Evolutionary conservation across 164 flowering plant species (phyloP), one percentile per base, ranked within the genome.

Genomic region (Taxillus chinensis): DNA sequence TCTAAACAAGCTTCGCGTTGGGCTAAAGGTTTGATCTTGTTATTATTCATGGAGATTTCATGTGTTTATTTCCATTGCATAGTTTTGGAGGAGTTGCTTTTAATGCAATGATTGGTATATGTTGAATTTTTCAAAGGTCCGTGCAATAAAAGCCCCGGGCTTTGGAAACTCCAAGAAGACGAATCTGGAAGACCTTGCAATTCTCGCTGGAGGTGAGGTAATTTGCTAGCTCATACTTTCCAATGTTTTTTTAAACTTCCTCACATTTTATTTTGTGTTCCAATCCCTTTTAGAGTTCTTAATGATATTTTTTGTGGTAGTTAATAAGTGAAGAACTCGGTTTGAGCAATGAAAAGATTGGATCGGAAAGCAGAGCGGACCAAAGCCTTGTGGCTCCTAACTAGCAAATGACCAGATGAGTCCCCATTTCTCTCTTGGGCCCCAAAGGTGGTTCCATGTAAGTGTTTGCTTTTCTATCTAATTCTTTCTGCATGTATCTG

Each of bases 81-180:
- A 43, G 6, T 8, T 5, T 43, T 5, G 45, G 45, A 43, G 50
- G 50, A 10, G 3, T 46, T 14, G 39, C 11, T 5, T 10, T 39
- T 66, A 40, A 41, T 42, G 38, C 55, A 13, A 54, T 70, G 16
- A 13, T 46, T 46, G 50, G 3, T 62, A 58, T 46, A 38, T 52
- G 49, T 38, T 45, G 41, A 27, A 59, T 62, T 39, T 50, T 11
- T 12, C 57, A 5, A 63, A 92, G 98, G 89, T 90, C n/a, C 90
- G 97, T 77, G 93, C 96, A 50, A 75, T 92, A 11, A 92, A 92
- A 71, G 95, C 96, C 49, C 98, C 98, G 65, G 96, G 96, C 6
- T 92, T 89, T 83, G 98, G 98, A 64, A 97, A 92, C 56, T 88
- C 85, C 75, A 82, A 97, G 75, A 92, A 88, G 68, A 77, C 89